Percentiles rank a stretch among this genome's conserved stretches.
phyloP scores from a whole-genome alignment of 2,329 filamentous ascomycete genomes.

The Cladosporium sp. region DNA sequence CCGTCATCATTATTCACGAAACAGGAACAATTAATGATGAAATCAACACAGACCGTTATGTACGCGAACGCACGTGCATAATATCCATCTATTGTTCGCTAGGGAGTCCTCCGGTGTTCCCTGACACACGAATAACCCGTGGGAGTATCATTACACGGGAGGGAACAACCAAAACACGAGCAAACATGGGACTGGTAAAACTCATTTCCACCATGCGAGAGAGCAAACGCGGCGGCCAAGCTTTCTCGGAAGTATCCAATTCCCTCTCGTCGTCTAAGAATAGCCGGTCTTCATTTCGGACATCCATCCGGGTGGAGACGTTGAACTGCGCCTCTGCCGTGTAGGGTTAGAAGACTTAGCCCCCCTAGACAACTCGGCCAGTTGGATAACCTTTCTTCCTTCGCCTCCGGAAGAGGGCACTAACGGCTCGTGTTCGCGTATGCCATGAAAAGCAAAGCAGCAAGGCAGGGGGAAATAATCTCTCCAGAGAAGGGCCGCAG shows the following conservation, averaged over 20 bases:
- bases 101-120: not conserved
- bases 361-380: too few species aligned
- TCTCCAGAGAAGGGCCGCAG: conserved; percentile 8
- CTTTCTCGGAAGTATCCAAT: not conserved
- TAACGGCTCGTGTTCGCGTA: conserved; percentile 9
- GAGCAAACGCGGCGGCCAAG: not conserved
- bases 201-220: conserved; percentile 4
- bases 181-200: conserved; percentile 2
- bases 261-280: conserved; percentile 1
- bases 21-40: not conserved
- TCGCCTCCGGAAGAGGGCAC: conserved; percentile 5
- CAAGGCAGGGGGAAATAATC: not conserved
- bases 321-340: not conserved
- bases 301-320: not conserved
- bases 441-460: not conserved
- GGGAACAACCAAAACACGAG: conserved; percentile 1
- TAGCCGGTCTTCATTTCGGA: conserved; percentile 7
- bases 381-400: conserved; percentile 3
- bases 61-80: conserved; percentile 1
- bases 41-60: not conserved
- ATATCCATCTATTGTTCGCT: not conserved
- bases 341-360: conserved; percentile 6
- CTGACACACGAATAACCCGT: not conserved
- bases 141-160: too few species aligned
- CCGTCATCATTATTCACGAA: not conserved